Conservation (phyloP, 352 stramenopile genomes). For the Phytophthora palmivora region DNA sequence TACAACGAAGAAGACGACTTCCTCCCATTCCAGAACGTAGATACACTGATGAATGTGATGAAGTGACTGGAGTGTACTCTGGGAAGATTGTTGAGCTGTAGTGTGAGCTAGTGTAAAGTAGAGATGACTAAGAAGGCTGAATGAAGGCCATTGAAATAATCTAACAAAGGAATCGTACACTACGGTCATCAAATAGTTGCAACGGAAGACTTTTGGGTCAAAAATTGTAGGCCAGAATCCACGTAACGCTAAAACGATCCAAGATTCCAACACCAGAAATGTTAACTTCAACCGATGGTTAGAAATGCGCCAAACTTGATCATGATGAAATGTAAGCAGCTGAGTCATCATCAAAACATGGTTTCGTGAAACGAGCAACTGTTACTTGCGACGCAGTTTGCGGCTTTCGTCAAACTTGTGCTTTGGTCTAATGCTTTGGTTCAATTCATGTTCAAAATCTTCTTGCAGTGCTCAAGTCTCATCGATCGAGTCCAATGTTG, state of each 20-base stretch:
- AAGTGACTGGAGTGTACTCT: slow-evolving; percentile 15
- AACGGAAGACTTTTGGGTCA: no score
- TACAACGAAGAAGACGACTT: slow-evolving; percentile 15
- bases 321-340: background rate
- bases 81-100: slow-evolving; percentile 34
- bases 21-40: slow-evolving; percentile 28
- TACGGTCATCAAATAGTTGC: no score
- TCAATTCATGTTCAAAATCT: slow-evolving; percentile 17
- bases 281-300: slow-evolving; percentile 3
- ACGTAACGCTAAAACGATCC: background rate
- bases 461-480: slow-evolving; percentile 7
- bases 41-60: background rate
- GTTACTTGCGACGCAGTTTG: slow-evolving; percentile 8
- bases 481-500: slow-evolving; percentile 5
- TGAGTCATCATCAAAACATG: slow-evolving; percentile 17
- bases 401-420: slow-evolving; percentile 13
- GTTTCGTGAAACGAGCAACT: no score
- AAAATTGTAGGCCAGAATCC: no score
- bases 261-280: slow-evolving; percentile 1
- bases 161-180: no score
- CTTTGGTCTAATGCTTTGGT: background rate
- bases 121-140: slow-evolving; percentile 18
- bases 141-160: slow-evolving; percentile 3
- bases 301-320: slow-evolving; percentile 9
- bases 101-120: slow-evolving; percentile 5